A percentile compares a stretch with the other conserved stretches of the same genome.
Conservation (phyloP, 2,329 filamentous ascomycete species). For the Metarhizium humberi region DNA sequence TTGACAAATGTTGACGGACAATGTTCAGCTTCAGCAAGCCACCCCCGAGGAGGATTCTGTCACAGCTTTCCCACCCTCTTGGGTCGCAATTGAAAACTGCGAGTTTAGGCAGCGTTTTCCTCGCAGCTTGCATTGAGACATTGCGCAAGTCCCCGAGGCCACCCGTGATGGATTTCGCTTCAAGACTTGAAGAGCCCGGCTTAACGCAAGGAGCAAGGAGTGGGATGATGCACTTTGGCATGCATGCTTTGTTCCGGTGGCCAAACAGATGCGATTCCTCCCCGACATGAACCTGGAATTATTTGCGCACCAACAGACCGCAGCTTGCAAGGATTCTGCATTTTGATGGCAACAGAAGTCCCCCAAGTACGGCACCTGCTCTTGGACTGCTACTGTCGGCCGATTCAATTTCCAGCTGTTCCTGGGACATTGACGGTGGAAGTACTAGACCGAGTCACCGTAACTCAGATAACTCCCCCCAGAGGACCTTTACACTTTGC, state of each 20-base stretch:
- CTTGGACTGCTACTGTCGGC: no score
- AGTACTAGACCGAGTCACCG: no score
- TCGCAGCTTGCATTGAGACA: neutral
- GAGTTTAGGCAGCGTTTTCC: neutral
- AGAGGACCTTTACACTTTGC: no score
- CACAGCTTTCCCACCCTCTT: neutral
- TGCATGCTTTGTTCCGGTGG: neutral
- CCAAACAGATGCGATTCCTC: neutral
- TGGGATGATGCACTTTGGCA: neutral
- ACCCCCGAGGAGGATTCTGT: neutral
- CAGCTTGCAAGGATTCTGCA: neutral
- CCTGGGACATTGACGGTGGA: no score
- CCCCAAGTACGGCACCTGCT: neutral
- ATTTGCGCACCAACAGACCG: neutral
- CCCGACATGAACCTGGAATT: neutral
- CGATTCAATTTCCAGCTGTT: no score
- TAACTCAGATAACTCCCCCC: no score
- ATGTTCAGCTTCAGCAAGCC: neutral
- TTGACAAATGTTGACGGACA: neutral
- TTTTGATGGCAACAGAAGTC: neutral
- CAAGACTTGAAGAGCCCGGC: neutral
- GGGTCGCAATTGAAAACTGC: neutral
- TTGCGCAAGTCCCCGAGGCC: neutral
- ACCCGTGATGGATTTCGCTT: no score
- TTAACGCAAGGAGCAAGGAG: neutral